Base-by-base conservation (phyloP, 306 rosid genomes). In the Corylus heterophylla region DNA sequence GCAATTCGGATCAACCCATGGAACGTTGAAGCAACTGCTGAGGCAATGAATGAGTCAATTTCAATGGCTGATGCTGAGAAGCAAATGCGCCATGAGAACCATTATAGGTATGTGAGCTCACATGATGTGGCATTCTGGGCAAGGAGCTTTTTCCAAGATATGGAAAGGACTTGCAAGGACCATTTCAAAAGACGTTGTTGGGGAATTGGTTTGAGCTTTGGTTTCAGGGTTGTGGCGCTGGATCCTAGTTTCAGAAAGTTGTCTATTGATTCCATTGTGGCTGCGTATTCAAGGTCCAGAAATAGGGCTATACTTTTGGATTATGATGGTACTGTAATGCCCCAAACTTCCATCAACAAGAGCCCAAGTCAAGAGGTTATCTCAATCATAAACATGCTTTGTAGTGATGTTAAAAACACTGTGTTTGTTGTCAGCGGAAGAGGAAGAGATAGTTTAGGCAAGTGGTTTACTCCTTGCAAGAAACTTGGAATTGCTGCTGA, bases 71-170 rank as follows among this genome's bases (percentile, higher is more conserved):
- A 88, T 58, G 69, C 83, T 2, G 94, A 88, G 88, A 90, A 88
- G 81, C 92, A 88, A 69, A 74, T 90, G 75, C 89, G 90, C 17
- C 94, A 90, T 54, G 92, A 90, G 73, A 90, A 90, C 82, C 94
- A 90, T 83, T 86, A 86, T 68, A 83, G 86, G 76, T 90, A 86
- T 75, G 86, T 90, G 39, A 90, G 92, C 82, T 86, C 92, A 4
- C 94, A 90, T 31, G 94, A 90, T 66, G 90, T 90, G 54, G 86
- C 89, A 3, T 90, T 88, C 81, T 90, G 94, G 94, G 79, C 94
- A 29, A 69, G 69, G 67, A 90, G 94, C 79, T 85, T 88, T 73
- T 85, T 84, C 83, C 92, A 86, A 75, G 94, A 90, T 77, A 81
- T 90, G 87, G 94, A 90, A 70, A 83, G 90, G 76, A 82, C 88